phyloP scores from a whole-genome alignment of 2,329 filamentous ascomycete genomes.

The Dactylonectria estremocensis region DNA sequence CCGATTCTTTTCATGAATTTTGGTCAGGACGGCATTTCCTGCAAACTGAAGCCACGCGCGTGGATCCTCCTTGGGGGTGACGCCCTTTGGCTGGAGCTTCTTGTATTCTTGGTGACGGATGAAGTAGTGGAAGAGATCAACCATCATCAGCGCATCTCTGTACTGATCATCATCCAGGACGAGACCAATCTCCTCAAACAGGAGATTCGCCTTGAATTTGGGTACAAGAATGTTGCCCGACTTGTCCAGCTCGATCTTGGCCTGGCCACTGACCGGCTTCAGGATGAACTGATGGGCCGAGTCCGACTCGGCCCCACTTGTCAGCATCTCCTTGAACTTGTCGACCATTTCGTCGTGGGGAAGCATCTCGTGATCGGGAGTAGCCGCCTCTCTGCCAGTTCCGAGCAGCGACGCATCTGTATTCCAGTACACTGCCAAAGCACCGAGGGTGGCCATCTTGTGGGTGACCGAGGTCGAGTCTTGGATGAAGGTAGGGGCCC shows the following conservation, averaged over 20 bases:
- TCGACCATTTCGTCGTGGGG: conserved; percentile 83
- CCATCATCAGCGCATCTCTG: conserved; percentile 96
- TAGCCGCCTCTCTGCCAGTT: conserved; percentile 78
- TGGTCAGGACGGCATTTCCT: conserved; percentile 87
- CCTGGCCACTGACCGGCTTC: conserved; percentile 94
- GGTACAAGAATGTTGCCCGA: conserved; percentile 84
- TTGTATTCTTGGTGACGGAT: conserved; percentile 98
- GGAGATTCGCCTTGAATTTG: conserved; percentile 89
- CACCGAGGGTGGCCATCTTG: conserved; percentile 92
- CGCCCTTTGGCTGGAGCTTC: conserved; percentile 86
- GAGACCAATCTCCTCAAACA: conserved; percentile 98
- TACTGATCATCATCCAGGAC: conserved; percentile 99
- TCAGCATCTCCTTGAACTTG: conserved; percentile 85
- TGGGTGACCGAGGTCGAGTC: conserved; percentile 87
- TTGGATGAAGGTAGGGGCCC: conserved; percentile 97
- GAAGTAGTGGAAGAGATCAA: conserved; percentile 98
- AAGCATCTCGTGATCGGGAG: conserved; percentile 67
- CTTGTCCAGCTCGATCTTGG: conserved; percentile 96
- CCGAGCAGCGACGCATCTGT: conserved; percentile 91
- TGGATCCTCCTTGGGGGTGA: conserved; percentile 88
- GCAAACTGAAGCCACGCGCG: conserved; percentile 94
- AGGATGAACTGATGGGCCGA: conserved; percentile 90
- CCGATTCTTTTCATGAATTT: conserved; percentile 94
- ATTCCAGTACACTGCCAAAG: conserved; percentile 97
- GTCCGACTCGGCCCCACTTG: conserved; percentile 73